Percentiles rank a stretch among this genome's conserved stretches.
phyloP scores from a whole-genome alignment of 768 basidiomycete genomes.

The Tricholoma saponaceum region DNA sequence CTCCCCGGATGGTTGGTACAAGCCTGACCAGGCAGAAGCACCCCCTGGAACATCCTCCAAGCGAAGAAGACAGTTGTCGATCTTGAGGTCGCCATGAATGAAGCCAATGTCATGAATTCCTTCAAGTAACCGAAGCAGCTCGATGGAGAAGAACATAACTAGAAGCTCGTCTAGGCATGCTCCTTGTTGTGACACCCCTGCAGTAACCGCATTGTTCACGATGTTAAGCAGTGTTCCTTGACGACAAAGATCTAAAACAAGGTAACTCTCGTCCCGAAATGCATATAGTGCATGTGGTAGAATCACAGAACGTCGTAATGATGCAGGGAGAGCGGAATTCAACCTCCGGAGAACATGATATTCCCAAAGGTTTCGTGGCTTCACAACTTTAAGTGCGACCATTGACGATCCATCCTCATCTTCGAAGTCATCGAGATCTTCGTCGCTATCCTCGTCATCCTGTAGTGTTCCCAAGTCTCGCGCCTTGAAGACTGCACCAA shows the following conservation, averaged over 20 bases:
- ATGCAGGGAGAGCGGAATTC: constrained; percentile 59
- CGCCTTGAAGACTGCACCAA: constrained; percentile 92
- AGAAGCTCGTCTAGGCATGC: constrained; percentile 89
- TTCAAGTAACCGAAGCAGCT: constrained; percentile 80
- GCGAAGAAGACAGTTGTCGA: constrained; percentile 96
- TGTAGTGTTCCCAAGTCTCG: constrained; percentile 49
- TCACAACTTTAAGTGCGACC: constrained; percentile 90
- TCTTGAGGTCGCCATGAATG: constrained; percentile 98
- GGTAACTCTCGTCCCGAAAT: constrained; percentile 85
- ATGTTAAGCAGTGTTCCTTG: constrained; percentile 92
- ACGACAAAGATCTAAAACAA: constrained; percentile 81
- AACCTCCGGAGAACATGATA: constrained; percentile 80
- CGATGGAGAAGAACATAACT: constrained; percentile 92
- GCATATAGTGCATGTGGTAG: constrained; percentile 76
- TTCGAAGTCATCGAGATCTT: constrained; percentile 52
- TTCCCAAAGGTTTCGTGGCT: constrained; percentile 89
- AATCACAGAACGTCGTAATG: constrained; percentile 66
- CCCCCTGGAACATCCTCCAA: constrained; percentile 80
- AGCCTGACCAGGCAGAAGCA: constrained; percentile 60
- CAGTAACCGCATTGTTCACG: constrained; percentile 76
- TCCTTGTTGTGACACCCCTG: constrained; percentile 76
- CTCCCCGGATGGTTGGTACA: constrained; percentile 76
- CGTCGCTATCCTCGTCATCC: constrained; percentile 47
- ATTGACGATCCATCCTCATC: constrained; percentile 50
- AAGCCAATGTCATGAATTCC: constrained; percentile 78